phyloP scores from a whole-genome alignment of 2,329 filamentous ascomycete genomes.

The Trichoderma gracile region DNA sequence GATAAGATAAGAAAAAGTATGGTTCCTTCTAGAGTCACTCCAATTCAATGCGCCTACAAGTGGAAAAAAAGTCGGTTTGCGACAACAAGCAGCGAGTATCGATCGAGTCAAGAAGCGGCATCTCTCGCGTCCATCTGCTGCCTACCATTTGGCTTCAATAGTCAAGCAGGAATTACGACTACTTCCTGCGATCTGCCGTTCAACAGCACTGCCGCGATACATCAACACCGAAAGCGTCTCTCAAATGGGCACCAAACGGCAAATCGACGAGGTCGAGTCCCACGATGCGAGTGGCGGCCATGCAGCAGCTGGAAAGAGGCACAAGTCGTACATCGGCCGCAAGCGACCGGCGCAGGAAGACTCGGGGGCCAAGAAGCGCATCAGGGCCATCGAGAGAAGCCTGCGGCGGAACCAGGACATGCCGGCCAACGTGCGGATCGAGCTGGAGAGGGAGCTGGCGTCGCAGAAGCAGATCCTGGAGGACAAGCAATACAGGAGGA shows the following conservation, averaged over 20 bases:
- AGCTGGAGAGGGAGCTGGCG: conserved; percentile 71
- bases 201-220: background rate
- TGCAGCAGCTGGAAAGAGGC: conserved; percentile 34
- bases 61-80: background rate
- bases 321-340: conserved; percentile 38
- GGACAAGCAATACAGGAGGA: conserved; percentile 60
- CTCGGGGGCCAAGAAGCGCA: conserved; percentile 68
- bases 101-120: background rate
- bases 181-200: too few species aligned
- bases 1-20: conserved; percentile 26
- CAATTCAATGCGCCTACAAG: background rate
- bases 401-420: conserved; percentile 62
- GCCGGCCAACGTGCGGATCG: conserved; percentile 66
- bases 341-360: conserved; percentile 49
- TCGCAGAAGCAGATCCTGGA: conserved; percentile 65
- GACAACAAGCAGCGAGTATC: background rate
- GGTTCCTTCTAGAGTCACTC: background rate
- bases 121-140: background rate
- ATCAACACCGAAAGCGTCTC: background rate
- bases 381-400: conserved; percentile 67
- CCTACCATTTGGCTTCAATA: too few species aligned
- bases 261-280: conserved; percentile 35
- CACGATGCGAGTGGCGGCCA: conserved; percentile 10
- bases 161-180: background rate
- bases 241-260: conserved; percentile 38